Percentiles rank a stretch among this genome's conserved stretches.
Conservation (phyloP, 345 rosid genomes). For the Euphorbia lathyris region DNA sequence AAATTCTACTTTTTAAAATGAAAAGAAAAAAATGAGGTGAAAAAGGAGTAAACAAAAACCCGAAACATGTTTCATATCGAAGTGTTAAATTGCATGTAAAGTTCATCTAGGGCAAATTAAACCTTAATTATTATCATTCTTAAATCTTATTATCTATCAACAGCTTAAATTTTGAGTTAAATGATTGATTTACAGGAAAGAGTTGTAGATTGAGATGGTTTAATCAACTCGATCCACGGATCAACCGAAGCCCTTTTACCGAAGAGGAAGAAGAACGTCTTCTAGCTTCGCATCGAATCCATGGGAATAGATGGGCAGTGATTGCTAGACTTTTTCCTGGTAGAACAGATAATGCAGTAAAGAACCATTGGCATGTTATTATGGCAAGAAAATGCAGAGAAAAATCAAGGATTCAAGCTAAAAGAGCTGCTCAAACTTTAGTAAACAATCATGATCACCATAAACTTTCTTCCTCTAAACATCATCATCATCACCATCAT, state of each 20-base stretch:
- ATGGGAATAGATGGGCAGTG: conserved; percentile 89
- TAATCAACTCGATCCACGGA: conserved; percentile 89
- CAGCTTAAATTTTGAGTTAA: no score
- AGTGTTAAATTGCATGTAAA: no score
- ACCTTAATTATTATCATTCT: no score
- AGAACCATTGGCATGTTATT: conserved; percentile 97
- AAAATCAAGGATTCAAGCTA: conserved; percentile 23
- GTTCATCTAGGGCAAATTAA: no score
- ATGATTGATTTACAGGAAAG: conserved; percentile 46
- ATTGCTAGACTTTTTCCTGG: conserved; percentile 85
- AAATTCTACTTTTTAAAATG: no score
- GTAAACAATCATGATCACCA: not conserved
- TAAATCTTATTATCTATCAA: no score
- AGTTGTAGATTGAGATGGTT: conserved; percentile 98
- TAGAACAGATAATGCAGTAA: conserved; percentile 91
- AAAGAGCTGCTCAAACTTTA: conserved; percentile 1
- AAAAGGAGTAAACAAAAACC: no score
- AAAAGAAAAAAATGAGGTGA: no score
- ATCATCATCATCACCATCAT: not conserved
- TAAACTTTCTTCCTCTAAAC: not conserved
- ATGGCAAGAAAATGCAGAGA: conserved; percentile 74
- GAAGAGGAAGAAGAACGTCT: conserved; percentile 93
- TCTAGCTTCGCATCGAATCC: conserved; percentile 67
- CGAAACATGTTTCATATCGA: no score
- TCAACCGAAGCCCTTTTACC: conserved; percentile 79